Conservation (phyloP, 257 asterid species). For the Perilla frutescens region DNA sequence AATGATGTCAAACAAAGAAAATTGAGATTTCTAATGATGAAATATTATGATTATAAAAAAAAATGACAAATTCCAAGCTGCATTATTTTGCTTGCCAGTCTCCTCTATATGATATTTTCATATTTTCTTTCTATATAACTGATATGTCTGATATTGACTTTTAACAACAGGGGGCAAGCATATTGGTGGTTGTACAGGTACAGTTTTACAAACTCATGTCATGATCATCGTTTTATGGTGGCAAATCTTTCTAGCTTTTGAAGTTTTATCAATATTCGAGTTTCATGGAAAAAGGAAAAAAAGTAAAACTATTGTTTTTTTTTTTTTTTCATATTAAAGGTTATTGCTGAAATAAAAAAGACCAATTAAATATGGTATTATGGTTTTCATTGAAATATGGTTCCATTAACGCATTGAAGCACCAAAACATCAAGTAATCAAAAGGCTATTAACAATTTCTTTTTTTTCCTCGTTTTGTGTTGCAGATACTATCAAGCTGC, state of each 20-base stretch:
- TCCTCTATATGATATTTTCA: background rate
- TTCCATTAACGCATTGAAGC: background rate
- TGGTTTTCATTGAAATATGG: background rate
- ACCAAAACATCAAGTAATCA: background rate
- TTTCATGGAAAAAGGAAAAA: background rate
- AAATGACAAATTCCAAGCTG: background rate
- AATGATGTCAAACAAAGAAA: background rate
- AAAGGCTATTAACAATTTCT: background rate
- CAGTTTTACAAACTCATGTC: background rate
- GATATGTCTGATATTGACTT: constrained; percentile 16
- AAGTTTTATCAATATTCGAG: background rate
- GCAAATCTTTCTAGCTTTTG: too few relatives aligned
- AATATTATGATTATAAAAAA: background rate
- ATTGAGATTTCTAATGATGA: background rate
- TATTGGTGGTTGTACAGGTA: constrained; percentile 96
- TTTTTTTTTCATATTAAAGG: too few relatives aligned
- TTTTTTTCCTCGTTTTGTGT: background rate
- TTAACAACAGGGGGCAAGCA: constrained; percentile 75
- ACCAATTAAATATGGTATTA: too few relatives aligned
- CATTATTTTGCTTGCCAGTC: constrained; percentile 1
- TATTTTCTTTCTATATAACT: background rate
- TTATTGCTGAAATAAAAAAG: too few relatives aligned
- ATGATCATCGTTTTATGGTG: too few relatives aligned
- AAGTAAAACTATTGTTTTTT: too few relatives aligned
- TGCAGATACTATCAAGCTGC: constrained; percentile 33